A percentile compares a stretch with the other conserved stretches of the same genome.
phyloP scores from a whole-genome alignment of 495 filamentous ascomycete genomes.

The Penicillium verhagenii region DNA sequence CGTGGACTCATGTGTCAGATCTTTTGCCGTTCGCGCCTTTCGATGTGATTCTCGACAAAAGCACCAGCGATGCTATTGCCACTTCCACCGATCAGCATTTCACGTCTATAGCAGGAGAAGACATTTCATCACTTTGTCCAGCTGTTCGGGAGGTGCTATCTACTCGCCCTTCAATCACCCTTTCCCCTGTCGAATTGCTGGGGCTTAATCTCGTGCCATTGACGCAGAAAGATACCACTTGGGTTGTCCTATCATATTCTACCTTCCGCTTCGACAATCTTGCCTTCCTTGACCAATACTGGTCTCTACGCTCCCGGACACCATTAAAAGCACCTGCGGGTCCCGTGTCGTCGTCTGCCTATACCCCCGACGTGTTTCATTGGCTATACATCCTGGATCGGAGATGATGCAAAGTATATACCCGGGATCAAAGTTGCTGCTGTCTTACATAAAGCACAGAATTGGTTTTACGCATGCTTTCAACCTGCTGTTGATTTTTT shows the following conservation, averaged over 20 bases:
- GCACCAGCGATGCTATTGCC: slow-evolving; percentile 45
- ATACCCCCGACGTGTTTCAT: slow-evolving; percentile 40
- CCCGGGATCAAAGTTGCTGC: neutral
- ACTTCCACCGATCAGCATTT: slow-evolving; percentile 25
- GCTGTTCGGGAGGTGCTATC: slow-evolving; percentile 18
- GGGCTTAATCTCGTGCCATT: slow-evolving; percentile 37
- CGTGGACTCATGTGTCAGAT: slow-evolving; percentile 32
- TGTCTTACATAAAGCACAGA: neutral
- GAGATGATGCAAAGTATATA: slow-evolving; percentile 18
- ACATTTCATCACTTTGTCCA: slow-evolving; percentile 22
- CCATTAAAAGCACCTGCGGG: slow-evolving; percentile 41
- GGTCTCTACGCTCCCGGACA: slow-evolving; percentile 34
- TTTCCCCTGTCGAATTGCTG: slow-evolving; percentile 40
- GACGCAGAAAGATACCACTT: slow-evolving; percentile 30
- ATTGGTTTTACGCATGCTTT: neutral
- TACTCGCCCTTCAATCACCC: neutral
- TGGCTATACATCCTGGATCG: slow-evolving; percentile 43
- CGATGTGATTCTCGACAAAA: slow-evolving; percentile 43
- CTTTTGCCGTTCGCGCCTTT: slow-evolving; percentile 31
- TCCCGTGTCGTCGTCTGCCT: slow-evolving; percentile 26
- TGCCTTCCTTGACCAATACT: slow-evolving; percentile 23
- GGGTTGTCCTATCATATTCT: slow-evolving; percentile 42
- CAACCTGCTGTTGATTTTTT: neutral
- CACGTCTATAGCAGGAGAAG: slow-evolving; percentile 4
- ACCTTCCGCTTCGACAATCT: slow-evolving; percentile 35